Percentiles rank a stretch among this genome's conserved stretches.
Conservation (phyloP, 2,329 filamentous ascomycete species). For the Botrytis tulipae region DNA sequence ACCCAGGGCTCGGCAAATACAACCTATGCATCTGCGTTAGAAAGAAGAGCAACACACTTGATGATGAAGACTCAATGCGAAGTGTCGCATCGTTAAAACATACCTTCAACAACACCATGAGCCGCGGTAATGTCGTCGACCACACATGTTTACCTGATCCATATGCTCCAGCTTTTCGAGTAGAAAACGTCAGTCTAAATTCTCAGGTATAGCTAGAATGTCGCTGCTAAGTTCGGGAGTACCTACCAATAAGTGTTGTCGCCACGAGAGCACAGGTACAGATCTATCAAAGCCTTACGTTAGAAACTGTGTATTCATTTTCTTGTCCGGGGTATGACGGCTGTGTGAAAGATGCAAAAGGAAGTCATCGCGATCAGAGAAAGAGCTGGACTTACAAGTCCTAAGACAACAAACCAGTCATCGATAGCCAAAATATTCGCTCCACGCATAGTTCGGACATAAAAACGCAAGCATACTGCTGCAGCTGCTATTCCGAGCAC, state of each 20-base stretch:
- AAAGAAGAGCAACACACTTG: background rate
- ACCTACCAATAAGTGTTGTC: conserved; percentile 13
- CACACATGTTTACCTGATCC: conserved; percentile 11
- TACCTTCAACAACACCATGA: conserved; percentile 11
- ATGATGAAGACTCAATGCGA: background rate
- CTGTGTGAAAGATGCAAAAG: background rate
- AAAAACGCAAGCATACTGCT: conserved; percentile 10
- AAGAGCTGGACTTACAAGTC: conserved; percentile 9
- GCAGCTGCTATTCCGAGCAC: conserved; percentile 11
- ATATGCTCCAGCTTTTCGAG: conserved; percentile 13
- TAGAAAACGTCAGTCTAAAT: conserved; percentile 1
- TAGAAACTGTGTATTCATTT: conserved; percentile 1
- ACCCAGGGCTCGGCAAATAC: conserved; percentile 14
- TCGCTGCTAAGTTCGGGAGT: background rate
- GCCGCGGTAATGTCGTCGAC: conserved; percentile 14
- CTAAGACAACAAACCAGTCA: conserved; percentile 9
- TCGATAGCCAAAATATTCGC: conserved; percentile 11
- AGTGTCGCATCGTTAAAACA: background rate
- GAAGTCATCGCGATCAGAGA: background rate
- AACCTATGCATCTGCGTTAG: conserved; percentile 7
- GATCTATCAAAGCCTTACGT: background rate
- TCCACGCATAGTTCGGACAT: conserved; percentile 8
- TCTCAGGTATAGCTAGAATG: background rate
- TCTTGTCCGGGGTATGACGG: background rate
- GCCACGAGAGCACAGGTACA: conserved; percentile 6